A percentile compares a stretch with the other conserved stretches of the same genome.
Evolutionary conservation across 192 early-diverging fungal species (phyloP).

Genomic region (Umbelopsis sp.): DNA sequence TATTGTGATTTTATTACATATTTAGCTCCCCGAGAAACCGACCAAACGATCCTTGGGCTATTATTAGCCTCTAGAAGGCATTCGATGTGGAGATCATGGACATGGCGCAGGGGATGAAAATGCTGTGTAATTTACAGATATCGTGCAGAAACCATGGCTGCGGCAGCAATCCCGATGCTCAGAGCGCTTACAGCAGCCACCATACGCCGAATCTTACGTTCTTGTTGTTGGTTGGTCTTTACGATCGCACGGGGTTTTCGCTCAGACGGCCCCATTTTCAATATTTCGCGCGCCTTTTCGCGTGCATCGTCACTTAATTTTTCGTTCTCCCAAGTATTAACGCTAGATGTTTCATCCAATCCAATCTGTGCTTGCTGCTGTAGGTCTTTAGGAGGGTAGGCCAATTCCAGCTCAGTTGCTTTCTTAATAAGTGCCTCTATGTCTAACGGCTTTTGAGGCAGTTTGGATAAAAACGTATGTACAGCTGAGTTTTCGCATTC

Average conservation of each 20-base stretch:
- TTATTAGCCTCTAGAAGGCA: too few relatives aligned
- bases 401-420: slow-evolving; percentile 40
- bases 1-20: too few relatives aligned
- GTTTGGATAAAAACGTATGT: slow-evolving; percentile 54
- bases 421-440: slow-evolving; percentile 40
- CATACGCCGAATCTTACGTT: not conserved
- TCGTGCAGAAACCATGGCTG: not conserved
- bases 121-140: not conserved
- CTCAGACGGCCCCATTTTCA: slow-evolving; percentile 10
- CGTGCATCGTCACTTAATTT: not conserved
- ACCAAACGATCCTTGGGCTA: too few relatives aligned
- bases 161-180: slow-evolving; percentile 1
- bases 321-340: slow-evolving; percentile 32
- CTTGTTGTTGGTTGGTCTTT: not conserved
- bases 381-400: slow-evolving; percentile 38
- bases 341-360: slow-evolving; percentile 42
- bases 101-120: not conserved
- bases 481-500: slow-evolving; percentile 49
- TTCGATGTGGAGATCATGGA: not conserved
- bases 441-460: slow-evolving; percentile 48
- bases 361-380: slow-evolving; percentile 40
- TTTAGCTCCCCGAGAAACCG: too few relatives aligned
- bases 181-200: not conserved
- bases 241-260: not conserved
- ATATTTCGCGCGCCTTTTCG: slow-evolving; percentile 14